These are phyloP conservation scores for Berberis thunbergii DNA, from an alignment of 164 flowering plant species.

Conservation along the genomic window DNA sequence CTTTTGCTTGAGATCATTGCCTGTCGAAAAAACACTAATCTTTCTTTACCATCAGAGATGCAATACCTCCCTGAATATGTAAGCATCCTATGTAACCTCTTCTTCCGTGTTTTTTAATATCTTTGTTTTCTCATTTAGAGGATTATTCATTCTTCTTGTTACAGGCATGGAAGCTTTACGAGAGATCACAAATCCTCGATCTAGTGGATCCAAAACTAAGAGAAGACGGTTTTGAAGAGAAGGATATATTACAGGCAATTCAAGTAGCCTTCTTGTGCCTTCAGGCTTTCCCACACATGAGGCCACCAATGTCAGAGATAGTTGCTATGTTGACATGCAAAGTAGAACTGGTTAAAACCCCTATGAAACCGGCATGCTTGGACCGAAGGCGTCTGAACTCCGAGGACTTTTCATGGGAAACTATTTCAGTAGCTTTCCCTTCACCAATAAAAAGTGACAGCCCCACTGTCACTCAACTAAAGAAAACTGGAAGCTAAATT, in stretches of 20 bases:
- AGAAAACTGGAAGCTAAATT: too few relatives aligned
- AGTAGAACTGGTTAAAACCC: slow-evolving; percentile 27
- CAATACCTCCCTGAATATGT: slow-evolving; percentile 77
- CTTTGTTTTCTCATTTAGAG: neutral
- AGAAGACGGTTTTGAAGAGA: slow-evolving; percentile 36
- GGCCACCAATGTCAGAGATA: slow-evolving; percentile 72
- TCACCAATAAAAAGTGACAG: slow-evolving; percentile 38
- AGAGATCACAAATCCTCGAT: slow-evolving; percentile 34
- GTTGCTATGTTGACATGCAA: slow-evolving; percentile 63
- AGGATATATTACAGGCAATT: slow-evolving; percentile 35
- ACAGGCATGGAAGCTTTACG: slow-evolving; percentile 71
- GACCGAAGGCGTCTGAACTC: slow-evolving; percentile 24
- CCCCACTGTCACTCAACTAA: slow-evolving; percentile 12
- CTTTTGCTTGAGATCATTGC: slow-evolving; percentile 56
- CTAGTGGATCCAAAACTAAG: slow-evolving; percentile 43
- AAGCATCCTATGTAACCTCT: slow-evolving; percentile 8
- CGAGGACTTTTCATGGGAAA: slow-evolving; percentile 38
- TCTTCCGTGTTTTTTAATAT: neutral
- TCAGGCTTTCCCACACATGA: slow-evolving; percentile 43
- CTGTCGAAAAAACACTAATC: slow-evolving; percentile 56
- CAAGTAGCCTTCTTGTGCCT: slow-evolving; percentile 58
- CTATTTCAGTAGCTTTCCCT: slow-evolving; percentile 35
- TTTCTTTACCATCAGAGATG: slow-evolving; percentile 44
- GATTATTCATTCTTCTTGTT: slow-evolving; percentile 4
- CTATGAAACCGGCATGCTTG: slow-evolving; percentile 38